Evolutionary conservation across 2,329 filamentous ascomycete genomes (phyloP).

Genomic region (Cadophora sp.): DNA sequence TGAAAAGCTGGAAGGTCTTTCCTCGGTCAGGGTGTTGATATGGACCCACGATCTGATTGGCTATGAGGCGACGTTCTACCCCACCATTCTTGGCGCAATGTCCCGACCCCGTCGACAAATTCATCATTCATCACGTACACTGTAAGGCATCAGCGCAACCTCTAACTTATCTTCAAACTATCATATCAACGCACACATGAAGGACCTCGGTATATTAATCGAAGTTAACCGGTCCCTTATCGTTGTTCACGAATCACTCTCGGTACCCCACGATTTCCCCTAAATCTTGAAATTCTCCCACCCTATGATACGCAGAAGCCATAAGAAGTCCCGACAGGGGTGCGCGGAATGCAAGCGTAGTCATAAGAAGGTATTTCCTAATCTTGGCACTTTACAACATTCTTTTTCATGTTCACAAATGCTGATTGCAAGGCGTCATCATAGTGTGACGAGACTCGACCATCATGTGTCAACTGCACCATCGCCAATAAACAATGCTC

Average conservation of each 20-base stretch:
- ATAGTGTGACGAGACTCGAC: conserved; percentile 38
- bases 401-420: not conserved
- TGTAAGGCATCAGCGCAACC: not conserved
- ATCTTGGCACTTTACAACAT: not conserved
- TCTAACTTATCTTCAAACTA: not conserved
- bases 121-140: not conserved
- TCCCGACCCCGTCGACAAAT: not conserved
- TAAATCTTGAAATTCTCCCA: not conserved
- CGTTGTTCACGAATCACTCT: not conserved
- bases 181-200: not conserved
- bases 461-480: conserved; percentile 34
- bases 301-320: conserved; percentile 32
- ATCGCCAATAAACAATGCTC: conserved; percentile 28
- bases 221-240: not conserved
- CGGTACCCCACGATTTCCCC: not conserved
- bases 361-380: conserved; percentile 33
- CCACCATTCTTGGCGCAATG: not conserved
- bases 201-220: not conserved
- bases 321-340: conserved; percentile 37
- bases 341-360: conserved; percentile 36
- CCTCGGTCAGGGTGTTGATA: not conserved
- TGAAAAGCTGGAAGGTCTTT: no score
- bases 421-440: not conserved
- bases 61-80: not conserved
- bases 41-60: not conserved